Evolutionary conservation across 2,329 filamentous ascomycete genomes (phyloP).

Genomic region (Colletotrichum somersetense): DNA sequence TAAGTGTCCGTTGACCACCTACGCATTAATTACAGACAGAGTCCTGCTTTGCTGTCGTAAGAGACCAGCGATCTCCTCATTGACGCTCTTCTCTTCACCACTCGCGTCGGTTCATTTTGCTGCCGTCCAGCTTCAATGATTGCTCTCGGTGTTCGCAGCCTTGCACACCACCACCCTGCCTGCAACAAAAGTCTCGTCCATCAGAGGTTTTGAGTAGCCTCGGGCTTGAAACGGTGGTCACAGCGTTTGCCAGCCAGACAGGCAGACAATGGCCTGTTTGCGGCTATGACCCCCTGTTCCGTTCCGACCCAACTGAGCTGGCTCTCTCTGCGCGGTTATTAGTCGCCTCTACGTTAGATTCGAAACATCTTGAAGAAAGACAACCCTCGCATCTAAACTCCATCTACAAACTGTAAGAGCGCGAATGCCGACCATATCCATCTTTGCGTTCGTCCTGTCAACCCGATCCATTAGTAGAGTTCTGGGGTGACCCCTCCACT

Average conservation of each 20-base stretch:
- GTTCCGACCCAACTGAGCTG: background rate
- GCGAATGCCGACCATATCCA: background rate
- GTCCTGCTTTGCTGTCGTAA: background rate
- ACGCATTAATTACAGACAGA: background rate
- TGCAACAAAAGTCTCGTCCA: background rate
- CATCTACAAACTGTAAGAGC: background rate
- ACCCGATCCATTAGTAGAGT: background rate
- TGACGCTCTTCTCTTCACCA: background rate
- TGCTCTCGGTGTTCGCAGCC: background rate
- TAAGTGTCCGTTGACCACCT: background rate
- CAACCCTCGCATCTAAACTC: background rate
- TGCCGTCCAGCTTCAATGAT: background rate
- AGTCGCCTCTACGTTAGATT: background rate
- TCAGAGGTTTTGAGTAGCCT: background rate
- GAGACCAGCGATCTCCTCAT: background rate
- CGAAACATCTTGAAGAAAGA: background rate
- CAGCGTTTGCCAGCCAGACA: slow-evolving; percentile 2
- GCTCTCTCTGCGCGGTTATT: background rate
- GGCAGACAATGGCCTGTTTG: background rate
- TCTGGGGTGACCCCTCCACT: slow-evolving; percentile 2
- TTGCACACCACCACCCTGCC: background rate
- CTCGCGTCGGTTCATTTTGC: background rate
- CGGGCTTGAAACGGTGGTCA: background rate
- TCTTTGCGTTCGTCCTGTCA: slow-evolving; percentile 1
- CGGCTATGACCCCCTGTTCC: slow-evolving; percentile 3